A percentile compares a stretch with the other conserved stretches of the same genome.
Evolutionary conservation across 1,284 basidiomycete genomes (phyloP).

Genomic region (Erythrobasidium hasegawianum): DNA sequence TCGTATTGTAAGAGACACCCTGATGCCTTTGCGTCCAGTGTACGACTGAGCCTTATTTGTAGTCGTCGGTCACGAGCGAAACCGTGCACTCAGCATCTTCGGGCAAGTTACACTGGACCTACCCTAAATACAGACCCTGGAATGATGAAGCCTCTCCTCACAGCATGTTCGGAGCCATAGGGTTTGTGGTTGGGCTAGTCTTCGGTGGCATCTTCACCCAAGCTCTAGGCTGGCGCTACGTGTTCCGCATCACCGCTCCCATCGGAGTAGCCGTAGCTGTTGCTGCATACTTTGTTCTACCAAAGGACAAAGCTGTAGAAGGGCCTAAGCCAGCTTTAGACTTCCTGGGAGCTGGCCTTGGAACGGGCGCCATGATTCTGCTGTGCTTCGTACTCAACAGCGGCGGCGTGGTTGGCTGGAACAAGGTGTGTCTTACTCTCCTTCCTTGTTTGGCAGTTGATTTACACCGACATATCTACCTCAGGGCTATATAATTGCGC

Average conservation of each 20-base stretch:
- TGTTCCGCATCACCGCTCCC: constrained; percentile 63
- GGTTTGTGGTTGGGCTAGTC: constrained; percentile 30
- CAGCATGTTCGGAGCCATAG: too few species aligned
- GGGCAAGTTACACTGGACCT: too few species aligned
- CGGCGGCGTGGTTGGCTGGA: too few species aligned
- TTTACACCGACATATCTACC: constrained; percentile 6
- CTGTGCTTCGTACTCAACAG: too few species aligned
- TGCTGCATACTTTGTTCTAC: constrained; percentile 12
- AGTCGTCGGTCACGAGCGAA: too few species aligned
- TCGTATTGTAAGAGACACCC: too few species aligned
- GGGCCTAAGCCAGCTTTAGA: constrained; percentile 25
- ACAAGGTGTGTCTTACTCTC: constrained; percentile 19
- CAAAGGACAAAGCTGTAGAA: not conserved
- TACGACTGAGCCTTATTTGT: too few species aligned
- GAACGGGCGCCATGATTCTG: too few species aligned
- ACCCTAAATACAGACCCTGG: too few species aligned
- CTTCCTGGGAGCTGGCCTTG: constrained; percentile 35
- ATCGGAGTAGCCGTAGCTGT: not conserved
- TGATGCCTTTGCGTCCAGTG: too few species aligned
- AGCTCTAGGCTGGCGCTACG: constrained; percentile 51
- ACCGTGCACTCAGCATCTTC: too few species aligned
- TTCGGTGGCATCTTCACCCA: constrained; percentile 24
- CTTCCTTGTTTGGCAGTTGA: constrained; percentile 31
- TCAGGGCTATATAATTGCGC: constrained; percentile 18
- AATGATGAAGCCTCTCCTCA: too few species aligned